A percentile compares a stretch with the other conserved stretches of the same genome.
Conservation (phyloP, 306 rosid genomes). For the Gleditsia sinensis region DNA sequence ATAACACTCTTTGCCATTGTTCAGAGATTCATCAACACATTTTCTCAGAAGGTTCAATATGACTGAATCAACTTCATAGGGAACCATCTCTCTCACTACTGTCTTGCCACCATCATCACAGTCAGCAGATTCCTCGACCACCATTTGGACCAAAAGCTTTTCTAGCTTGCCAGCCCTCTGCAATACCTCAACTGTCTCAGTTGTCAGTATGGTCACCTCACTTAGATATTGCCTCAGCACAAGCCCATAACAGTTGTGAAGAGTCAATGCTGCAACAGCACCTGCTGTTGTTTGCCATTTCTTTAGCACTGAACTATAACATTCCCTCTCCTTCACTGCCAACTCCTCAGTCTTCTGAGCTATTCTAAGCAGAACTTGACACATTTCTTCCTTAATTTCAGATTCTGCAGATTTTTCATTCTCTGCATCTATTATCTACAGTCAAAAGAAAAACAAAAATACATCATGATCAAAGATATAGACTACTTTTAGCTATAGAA, state of each 20-base stretch:
- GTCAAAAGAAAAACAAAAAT: neutral
- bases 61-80: constrained; percentile 81
- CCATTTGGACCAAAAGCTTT: constrained; percentile 78
- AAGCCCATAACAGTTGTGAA: constrained; percentile 78
- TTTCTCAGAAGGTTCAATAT: constrained; percentile 64
- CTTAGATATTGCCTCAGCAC: constrained; percentile 71
- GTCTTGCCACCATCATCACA: constrained; percentile 70
- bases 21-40: constrained; percentile 71
- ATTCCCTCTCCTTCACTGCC: constrained; percentile 77
- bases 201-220: constrained; percentile 52
- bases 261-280: constrained; percentile 73
- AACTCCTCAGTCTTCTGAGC: constrained; percentile 84
- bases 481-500: neutral
- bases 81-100: constrained; percentile 79
- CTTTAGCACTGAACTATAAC: constrained; percentile 65
- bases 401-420: constrained; percentile 35
- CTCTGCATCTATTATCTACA: constrained; percentile 57
- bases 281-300: constrained; percentile 70
- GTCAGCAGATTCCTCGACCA: constrained; percentile 76
- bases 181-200: constrained; percentile 65
- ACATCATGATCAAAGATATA: neutral
- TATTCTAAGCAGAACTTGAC: constrained; percentile 55
- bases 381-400: constrained; percentile 51
- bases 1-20: constrained; percentile 54
- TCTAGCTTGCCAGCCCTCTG: constrained; percentile 82